Percentiles rank a stretch among this genome's conserved stretches.
Conservation (phyloP, 495 filamentous ascomycete species). For the Elasticomyces elasticus region DNA sequence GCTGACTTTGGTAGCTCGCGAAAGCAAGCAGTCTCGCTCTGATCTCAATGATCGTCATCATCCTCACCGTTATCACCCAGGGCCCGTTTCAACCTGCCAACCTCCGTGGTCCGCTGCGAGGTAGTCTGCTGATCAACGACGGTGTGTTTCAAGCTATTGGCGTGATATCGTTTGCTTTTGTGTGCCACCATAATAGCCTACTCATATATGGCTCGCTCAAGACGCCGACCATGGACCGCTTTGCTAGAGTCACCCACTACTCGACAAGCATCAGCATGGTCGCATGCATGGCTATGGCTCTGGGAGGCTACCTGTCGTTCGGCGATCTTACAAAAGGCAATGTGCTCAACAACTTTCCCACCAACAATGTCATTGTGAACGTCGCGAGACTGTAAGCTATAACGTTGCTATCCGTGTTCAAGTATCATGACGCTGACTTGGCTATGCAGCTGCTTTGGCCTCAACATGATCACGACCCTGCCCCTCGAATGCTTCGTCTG, state of each 20-base stretch:
- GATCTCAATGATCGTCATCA: constrained; percentile 81
- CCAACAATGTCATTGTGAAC: constrained; percentile 82
- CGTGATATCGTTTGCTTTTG: constrained; percentile 73
- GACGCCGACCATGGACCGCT: constrained; percentile 89
- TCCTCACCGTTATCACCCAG: constrained; percentile 82
- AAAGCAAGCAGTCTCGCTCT: constrained; percentile 90
- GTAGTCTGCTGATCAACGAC: constrained; percentile 58
- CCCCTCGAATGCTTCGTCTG: constrained; percentile 96
- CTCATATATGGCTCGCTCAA: constrained; percentile 94
- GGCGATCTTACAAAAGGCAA: constrained; percentile 87
- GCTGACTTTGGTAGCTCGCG: constrained; percentile 56
- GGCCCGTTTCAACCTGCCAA: constrained; percentile 60
- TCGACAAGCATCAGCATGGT: constrained; percentile 79
- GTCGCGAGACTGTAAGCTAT: constrained; percentile 65
- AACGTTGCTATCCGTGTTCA: neutral
- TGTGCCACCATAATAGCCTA: constrained; percentile 75
- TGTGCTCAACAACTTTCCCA: constrained; percentile 94
- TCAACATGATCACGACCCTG: constrained; percentile 97
- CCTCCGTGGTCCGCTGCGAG: constrained; percentile 56
- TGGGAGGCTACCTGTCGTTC: constrained; percentile 85
- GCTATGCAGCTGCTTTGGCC: constrained; percentile 60
- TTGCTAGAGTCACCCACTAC: constrained; percentile 83
- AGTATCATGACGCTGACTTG: neutral
- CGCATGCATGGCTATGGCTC: constrained; percentile 79
- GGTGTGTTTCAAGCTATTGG: constrained; percentile 93